A percentile compares a stretch with the other conserved stretches of the same genome.
Evolutionary conservation across 257 asterid genomes (phyloP).

Genomic region (Solanum chiquidenum): DNA sequence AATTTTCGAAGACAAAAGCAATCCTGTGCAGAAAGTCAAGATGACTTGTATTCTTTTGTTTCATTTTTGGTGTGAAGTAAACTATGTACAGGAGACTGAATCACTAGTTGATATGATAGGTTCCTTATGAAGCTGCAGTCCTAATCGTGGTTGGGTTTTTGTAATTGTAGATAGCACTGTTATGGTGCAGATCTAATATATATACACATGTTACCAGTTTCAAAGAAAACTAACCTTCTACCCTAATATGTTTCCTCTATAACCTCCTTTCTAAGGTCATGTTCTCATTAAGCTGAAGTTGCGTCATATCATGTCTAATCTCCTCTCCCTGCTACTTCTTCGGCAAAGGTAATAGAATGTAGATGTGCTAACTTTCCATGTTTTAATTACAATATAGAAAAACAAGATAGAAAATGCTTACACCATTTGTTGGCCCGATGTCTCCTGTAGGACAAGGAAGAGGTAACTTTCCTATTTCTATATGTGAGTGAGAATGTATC

Average conservation of each 20-base stretch:
- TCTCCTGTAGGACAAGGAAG: not conserved
- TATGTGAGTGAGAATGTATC: not conserved
- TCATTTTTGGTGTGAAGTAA: not conserved
- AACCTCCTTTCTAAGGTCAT: not conserved
- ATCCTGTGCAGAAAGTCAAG: not conserved
- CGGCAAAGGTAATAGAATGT: not conserved
- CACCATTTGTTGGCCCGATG: not conserved
- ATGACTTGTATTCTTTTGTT: not conserved
- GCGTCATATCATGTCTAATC: not conserved
- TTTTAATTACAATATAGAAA: not conserved
- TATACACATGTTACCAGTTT: not conserved
- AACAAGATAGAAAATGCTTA: not conserved
- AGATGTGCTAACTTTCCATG: not conserved
- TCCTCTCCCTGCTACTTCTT: not conserved
- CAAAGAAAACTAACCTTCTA: too few species aligned
- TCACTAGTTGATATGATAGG: not conserved
- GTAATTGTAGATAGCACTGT: not conserved
- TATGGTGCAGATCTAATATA: too few species aligned
- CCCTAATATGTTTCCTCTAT: not conserved
- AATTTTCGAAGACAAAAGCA: not conserved
- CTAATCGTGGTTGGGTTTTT: not conserved
- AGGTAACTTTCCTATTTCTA: not conserved
- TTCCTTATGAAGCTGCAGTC: not conserved
- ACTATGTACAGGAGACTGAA: not conserved
- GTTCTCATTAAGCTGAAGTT: not conserved